phyloP scores from a whole-genome alignment of 208 protist genomes.

The Herpetomonas tarakana region DNA sequence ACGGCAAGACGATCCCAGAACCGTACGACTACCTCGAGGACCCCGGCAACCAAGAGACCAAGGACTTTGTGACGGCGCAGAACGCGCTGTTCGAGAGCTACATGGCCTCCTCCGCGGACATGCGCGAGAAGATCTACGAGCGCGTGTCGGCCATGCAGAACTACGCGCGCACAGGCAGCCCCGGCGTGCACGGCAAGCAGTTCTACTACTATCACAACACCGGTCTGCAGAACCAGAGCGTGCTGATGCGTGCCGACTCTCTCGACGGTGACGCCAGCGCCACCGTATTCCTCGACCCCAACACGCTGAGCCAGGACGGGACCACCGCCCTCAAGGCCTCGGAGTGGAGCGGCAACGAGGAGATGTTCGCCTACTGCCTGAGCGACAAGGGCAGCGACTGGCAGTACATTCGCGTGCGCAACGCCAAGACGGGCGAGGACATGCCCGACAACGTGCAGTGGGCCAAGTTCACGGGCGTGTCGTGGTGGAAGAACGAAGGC shows the following conservation, averaged over 20 bases:
- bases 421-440: conserved; percentile 48
- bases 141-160: conserved; percentile 53
- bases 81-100: conserved; percentile 67
- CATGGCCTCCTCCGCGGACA: conserved; percentile 43
- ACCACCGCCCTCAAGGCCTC: conserved; percentile 61
- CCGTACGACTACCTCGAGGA: conserved; percentile 95
- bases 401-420: conserved; percentile 73
- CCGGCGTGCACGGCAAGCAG: conserved; percentile 45
- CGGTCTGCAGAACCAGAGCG: conserved; percentile 90
- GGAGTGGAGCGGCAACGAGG: conserved; percentile 74
- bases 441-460: conserved; percentile 78
- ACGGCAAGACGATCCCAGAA: conserved; percentile 73
- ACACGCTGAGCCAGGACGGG: conserved; percentile 83
- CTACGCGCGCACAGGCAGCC: conserved; percentile 76
- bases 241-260: conserved; percentile 49
- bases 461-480: conserved; percentile 88
- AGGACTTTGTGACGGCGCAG: conserved; percentile 86
- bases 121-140: conserved; percentile 60
- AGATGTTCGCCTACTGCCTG: conserved; percentile 82
- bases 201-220: conserved; percentile 92
- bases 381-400: conserved; percentile 92
- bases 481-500: conserved; percentile 81
- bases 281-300: conserved; percentile 90
- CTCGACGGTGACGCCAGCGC: conserved; percentile 22
- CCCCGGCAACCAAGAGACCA: conserved; percentile 77